Conservation (phyloP, 1,284 basidiomycete genomes). For the Caloboletus firmus region DNA sequence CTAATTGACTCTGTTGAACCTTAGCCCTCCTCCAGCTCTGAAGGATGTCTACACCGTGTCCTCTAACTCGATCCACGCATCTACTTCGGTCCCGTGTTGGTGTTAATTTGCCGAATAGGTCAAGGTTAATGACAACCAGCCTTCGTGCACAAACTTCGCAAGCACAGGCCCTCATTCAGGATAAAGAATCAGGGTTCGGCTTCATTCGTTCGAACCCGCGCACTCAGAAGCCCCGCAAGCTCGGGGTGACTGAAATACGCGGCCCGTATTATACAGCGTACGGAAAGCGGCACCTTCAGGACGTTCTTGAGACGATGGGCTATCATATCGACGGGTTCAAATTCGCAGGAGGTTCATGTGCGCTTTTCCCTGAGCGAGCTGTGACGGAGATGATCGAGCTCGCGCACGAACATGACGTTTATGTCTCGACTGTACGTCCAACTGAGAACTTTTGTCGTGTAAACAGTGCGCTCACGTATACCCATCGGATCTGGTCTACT, state of each 20-base stretch:
- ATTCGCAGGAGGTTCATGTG: constrained; percentile 48
- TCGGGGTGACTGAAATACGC: constrained; percentile 16
- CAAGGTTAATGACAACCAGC: background rate
- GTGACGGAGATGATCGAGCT: constrained; percentile 18
- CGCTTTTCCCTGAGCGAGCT: constrained; percentile 39
- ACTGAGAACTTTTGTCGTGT: background rate
- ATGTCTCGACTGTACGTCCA: constrained; percentile 18
- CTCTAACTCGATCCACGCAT: background rate
- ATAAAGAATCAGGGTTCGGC: constrained; percentile 10
- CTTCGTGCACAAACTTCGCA: background rate
- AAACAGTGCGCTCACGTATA: background rate
- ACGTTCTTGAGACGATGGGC: constrained; percentile 39
- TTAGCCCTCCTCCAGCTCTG: background rate
- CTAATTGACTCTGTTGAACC: too few species aligned
- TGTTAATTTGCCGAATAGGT: background rate
- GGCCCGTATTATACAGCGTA: constrained; percentile 42
- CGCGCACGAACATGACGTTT: constrained; percentile 13
- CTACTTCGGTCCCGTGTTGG: background rate
- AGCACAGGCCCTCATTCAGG: constrained; percentile 8
- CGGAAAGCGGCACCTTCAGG: constrained; percentile 41
- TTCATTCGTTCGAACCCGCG: constrained; percentile 13
- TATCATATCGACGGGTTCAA: constrained; percentile 49
- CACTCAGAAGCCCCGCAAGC: constrained; percentile 9
- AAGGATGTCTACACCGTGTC: background rate
- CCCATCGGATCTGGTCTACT: background rate